phyloP scores from a whole-genome alignment of 768 basidiomycete species.

The Pholiota molesta region DNA sequence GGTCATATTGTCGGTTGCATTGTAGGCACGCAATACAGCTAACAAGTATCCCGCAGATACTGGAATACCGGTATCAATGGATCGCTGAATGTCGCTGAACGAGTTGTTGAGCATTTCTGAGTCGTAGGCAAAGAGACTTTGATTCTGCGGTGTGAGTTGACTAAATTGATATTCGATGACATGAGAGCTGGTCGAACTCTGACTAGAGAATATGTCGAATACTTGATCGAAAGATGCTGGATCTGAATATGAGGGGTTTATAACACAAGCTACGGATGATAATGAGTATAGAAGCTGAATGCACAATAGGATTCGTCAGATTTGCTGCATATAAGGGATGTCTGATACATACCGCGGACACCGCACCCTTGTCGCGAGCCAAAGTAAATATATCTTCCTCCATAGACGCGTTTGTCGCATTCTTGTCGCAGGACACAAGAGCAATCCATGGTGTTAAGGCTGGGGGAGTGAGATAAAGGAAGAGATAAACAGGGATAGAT shows the following conservation, averaged over 20 bases:
- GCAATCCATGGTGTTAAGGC: conserved; percentile 92
- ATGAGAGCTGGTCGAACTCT: conserved; percentile 58
- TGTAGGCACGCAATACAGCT: conserved; percentile 67
- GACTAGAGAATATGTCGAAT: conserved; percentile 79
- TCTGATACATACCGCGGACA: conserved; percentile 62
- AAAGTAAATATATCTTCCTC: conserved; percentile 81
- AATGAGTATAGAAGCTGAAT: conserved; percentile 77
- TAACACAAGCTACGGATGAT: conserved; percentile 70
- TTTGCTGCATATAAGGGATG: not conserved
- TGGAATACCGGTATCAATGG: conserved; percentile 45
- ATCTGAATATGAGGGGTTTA: conserved; percentile 73
- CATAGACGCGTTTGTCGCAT: conserved; percentile 65
- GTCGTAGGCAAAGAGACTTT: conserved; percentile 60
- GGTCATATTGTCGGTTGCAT: conserved; percentile 47
- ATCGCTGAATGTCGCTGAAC: conserved; percentile 41
- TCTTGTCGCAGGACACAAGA: conserved; percentile 79
- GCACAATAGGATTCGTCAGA: not conserved
- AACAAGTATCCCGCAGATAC: conserved; percentile 64
- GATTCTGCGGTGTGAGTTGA: conserved; percentile 56
- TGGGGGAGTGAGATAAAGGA: conserved; percentile 24
- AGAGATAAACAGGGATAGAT: not conserved
- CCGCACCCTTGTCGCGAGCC: conserved; percentile 77
- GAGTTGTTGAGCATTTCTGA: conserved; percentile 64
- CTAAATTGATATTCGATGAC: conserved; percentile 61
- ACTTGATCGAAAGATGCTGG: conserved; percentile 66